Percentiles rank a stretch among this genome's conserved stretches.
Evolutionary conservation across 108 stramenopile genomes (phyloP).

Genomic region (Asterionellopsis glacialis): DNA sequence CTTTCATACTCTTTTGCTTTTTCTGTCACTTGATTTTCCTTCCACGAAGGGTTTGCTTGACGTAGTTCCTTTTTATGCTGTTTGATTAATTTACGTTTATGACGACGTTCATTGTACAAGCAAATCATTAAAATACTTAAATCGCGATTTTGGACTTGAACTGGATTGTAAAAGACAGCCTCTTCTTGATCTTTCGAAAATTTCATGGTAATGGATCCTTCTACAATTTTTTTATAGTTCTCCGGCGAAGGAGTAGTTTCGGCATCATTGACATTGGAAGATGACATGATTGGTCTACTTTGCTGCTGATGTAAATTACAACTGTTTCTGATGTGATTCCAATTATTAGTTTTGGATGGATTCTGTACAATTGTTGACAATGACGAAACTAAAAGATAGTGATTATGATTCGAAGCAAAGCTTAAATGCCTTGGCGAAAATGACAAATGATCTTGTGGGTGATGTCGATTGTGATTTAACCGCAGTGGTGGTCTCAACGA

Average conservation of each 20-base stretch:
- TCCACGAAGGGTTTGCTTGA: constrained; percentile 18
- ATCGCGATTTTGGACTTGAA: constrained; percentile 98
- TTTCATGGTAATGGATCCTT: constrained; percentile 65
- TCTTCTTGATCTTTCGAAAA: constrained; percentile 66
- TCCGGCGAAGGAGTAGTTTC: background rate
- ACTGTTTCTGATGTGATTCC: no score
- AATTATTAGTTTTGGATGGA: no score
- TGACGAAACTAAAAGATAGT: no score
- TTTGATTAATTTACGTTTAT: constrained; percentile 41
- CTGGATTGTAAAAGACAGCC: constrained; percentile 97
- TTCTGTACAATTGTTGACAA: no score
- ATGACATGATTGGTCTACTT: background rate
- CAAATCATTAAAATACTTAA: constrained; percentile 86
- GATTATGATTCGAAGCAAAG: no score
- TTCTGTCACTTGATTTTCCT: constrained; percentile 11
- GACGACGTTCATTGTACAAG: constrained; percentile 81
- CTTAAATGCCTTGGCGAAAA: no score
- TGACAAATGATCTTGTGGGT: no score
- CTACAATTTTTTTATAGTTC: constrained; percentile 48
- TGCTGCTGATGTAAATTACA: no score
- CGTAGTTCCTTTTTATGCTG: constrained; percentile 48
- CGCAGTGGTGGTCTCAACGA: no score
- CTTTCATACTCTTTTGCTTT: constrained; percentile 4
- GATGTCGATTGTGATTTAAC: no score
- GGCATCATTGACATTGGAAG: background rate